Conservation (phyloP, 1,139 yeast species). For the Arxiozyma bovina region DNA sequence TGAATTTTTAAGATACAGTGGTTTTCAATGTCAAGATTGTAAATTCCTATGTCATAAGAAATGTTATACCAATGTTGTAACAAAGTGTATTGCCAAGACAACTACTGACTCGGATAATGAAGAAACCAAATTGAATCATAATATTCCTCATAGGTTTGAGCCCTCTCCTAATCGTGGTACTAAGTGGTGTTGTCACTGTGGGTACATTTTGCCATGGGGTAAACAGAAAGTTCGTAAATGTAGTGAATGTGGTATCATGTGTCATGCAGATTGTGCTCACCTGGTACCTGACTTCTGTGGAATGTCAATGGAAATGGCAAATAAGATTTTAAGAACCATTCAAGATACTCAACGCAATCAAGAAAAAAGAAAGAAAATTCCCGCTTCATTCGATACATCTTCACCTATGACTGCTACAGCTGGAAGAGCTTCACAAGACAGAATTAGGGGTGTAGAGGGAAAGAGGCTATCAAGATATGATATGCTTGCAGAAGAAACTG, state of each 20-base stretch:
- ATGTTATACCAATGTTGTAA: conserved; percentile 88
- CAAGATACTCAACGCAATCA: conserved; percentile 58
- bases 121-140: conserved; percentile 87
- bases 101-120: conserved; percentile 77
- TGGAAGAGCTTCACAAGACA: not conserved
- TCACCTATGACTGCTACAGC: not conserved
- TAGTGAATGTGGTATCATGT: conserved; percentile 89
- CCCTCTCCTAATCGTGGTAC: conserved; percentile 89
- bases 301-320: conserved; percentile 96
- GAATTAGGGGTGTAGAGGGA: not conserved
- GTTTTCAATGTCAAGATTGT: conserved; percentile 95
- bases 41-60: conserved; percentile 87
- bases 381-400: conserved; percentile 4
- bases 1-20: conserved; percentile 86
- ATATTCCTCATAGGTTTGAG: conserved; percentile 93
- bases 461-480: not conserved
- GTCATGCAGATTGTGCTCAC: conserved; percentile 88
- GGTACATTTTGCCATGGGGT: conserved; percentile 91
- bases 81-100: conserved; percentile 89
- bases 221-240: conserved; percentile 90
- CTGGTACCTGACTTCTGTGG: conserved; percentile 97
- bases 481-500: not conserved
- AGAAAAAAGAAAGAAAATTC: conserved; percentile 18
- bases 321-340: conserved; percentile 75
- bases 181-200: conserved; percentile 99